Percentiles rank a stretch among this genome's conserved stretches.
Evolutionary conservation across 768 basidiomycete genomes (phyloP).

Genomic region (Leucocoprinus leucothites): DNA sequence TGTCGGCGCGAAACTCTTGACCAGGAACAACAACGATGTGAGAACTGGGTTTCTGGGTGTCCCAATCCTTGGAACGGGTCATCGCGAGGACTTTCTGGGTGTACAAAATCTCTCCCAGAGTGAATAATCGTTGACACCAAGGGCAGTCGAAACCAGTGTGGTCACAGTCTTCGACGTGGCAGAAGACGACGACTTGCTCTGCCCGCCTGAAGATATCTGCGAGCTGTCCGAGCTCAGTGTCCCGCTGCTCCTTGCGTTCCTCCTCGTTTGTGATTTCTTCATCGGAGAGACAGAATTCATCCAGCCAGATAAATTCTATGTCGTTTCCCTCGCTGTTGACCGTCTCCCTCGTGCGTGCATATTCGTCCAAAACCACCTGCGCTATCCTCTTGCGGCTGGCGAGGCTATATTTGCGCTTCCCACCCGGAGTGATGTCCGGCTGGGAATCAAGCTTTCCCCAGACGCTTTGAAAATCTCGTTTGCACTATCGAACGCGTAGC

Average conservation of each 20-base stretch:
- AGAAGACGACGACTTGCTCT: constrained; percentile 6
- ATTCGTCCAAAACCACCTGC: not conserved
- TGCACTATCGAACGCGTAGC: constrained; percentile 9
- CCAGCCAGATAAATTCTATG: constrained; percentile 9
- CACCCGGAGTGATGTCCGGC: not conserved
- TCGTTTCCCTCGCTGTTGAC: not conserved
- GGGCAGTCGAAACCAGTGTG: constrained; percentile 4
- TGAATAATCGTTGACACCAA: constrained; percentile 9
- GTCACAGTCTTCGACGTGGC: constrained; percentile 4
- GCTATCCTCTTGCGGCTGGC: not conserved
- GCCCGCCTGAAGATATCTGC: constrained; percentile 11
- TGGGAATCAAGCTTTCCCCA: not conserved
- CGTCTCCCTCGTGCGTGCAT: not conserved
- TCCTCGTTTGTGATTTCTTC: not conserved
- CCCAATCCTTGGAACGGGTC: not conserved
- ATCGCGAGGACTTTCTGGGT: constrained; percentile 2
- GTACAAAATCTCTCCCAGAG: constrained; percentile 8
- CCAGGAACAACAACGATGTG: not conserved
- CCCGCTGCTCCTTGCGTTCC: not conserved
- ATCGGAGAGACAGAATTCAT: constrained; percentile 11
- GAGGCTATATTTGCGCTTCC: not conserved
- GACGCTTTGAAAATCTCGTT: not conserved
- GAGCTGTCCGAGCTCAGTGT: constrained; percentile 1
- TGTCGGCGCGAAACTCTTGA: constrained; percentile 1
- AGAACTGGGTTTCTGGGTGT: not conserved